Evolutionary conservation across 441 rosid species (phyloP), one percentile per base, ranked within the genome.

Genomic region (Francoa sonchifolia): DNA sequence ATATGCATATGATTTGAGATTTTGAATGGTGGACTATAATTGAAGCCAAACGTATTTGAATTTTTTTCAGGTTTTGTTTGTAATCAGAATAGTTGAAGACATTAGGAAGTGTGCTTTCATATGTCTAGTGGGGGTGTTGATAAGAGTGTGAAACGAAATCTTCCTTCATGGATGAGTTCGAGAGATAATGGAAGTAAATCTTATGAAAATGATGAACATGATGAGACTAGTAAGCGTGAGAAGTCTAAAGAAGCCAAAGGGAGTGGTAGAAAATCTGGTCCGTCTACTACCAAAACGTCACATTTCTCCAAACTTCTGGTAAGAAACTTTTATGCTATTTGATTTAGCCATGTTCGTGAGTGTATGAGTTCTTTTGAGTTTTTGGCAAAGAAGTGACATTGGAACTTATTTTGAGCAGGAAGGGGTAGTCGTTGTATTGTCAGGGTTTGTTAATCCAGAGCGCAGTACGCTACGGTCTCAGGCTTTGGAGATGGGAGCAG

Each of bases 361-460:
- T 28, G 7, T 51, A 27, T 16, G 34, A 19, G 37, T 27, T 43
- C 37, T 8, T 31, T 21, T 37, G 40, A 32, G 6, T 38, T 18
- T 6, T 21, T 33, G 19, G 13, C 11, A 12, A 19, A 9, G 12
- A 36, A n/a, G 16, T 58, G 29, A 57, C 39, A 32, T 39, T 61
- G 15, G 42, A 23, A 47, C 30, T 44, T 50, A 9, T 21, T 55
- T 44, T 42, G 55, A 47, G 40, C 68, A 90, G 99, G 99, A 86
- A 34, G 94, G 94, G 20, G 95, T 82, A 11, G 74, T 73, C 39
- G 74, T 86, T 61, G 96, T 67, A 15, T 44, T 90, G 41, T 90
- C 99, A 0, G 99, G 99, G 19, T 83, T 86, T 52, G 82, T 83
- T 40, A 86, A 90, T 39, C 99, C 99, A 0, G 92, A 83, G 66